Evolutionary conservation across 2,329 filamentous ascomycete genomes (phyloP), one percentile per base, ranked within the genome.

Genomic region (Cercospora zeae-maydis): DNA sequence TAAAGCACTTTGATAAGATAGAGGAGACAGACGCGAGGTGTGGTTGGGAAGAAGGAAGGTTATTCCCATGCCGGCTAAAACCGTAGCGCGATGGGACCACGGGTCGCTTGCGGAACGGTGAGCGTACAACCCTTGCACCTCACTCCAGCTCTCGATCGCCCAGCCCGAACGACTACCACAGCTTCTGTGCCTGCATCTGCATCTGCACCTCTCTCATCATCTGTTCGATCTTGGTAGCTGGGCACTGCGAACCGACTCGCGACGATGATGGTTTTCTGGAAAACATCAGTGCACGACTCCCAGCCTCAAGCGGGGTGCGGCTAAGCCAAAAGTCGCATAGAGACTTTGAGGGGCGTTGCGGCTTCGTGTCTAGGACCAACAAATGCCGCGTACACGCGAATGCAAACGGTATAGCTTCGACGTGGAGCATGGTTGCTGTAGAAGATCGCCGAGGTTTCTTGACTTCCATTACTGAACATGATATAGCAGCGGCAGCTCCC

Each of bases 251-350:
- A 16, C 1, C 13, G n/a, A 19, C 6, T 30, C 31, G 3, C 49
- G 30, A 53, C 24, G 30, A 53, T 10, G 7, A 19, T 34, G 30
- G 31, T 31, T 10, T 13, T 21, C 27, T 33, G n/a, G 2, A 16
- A n/a, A 34, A 10, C 49, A 33, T 53, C 49, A 34, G 49, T 53
- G 27, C 27, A 53, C 27, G 54, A 36, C 36, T 42, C 37, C 33
- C 33, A 39, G 34, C 36, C 54, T 42, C 54, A 31, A 57, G 54
- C 54, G 54, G 54, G 54, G 54, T 57, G 21, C 13, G 37, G 54
- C 33, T 39, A 39, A 39, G 34, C 36, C 37, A 42, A 42, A 31
- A 39, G 21, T 45, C 37, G 54, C 54, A 27, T 16, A 42, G 19
- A 57, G 14, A 30, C 42, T 57, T 42, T 21, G 9, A 33, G 34